Percentiles rank a stretch among this genome's conserved stretches.
These are phyloP conservation scores for Hypoxylon sp. DNA, from an alignment of 2,329 filamentous ascomycete genomes.

Conservation along the genomic window DNA sequence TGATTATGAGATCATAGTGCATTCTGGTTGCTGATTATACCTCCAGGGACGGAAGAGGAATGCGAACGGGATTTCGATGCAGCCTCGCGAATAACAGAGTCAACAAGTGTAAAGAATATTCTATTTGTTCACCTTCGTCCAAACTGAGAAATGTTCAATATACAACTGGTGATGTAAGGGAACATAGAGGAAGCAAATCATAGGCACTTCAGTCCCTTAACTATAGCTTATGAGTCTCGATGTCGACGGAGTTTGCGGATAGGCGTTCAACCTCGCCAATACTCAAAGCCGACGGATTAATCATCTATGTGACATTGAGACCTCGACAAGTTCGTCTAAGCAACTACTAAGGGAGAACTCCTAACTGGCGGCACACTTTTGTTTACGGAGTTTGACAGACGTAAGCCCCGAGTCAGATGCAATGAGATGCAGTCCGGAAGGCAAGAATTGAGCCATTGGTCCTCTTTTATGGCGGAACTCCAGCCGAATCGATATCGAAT, in stretches of 20 bases:
- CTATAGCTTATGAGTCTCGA: background rate
- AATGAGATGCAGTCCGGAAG: background rate
- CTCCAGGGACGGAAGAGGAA: background rate
- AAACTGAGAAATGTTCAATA: background rate
- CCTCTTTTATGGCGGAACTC: background rate
- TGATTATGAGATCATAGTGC: background rate
- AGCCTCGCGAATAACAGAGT: background rate
- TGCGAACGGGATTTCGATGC: background rate
- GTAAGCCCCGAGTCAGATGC: conserved; percentile 12
- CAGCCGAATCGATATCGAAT: background rate
- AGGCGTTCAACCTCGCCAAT: background rate
- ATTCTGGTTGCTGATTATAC: background rate
- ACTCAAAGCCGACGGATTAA: background rate
- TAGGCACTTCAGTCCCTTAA: background rate
- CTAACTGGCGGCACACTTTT: background rate
- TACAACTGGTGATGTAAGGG: too few species aligned
- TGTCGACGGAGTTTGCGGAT: background rate
- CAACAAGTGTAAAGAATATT: background rate
- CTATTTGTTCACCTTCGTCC: background rate
- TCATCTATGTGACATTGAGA: background rate
- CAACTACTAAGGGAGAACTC: background rate
- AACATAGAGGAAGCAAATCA: too few species aligned
- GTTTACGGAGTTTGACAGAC: background rate
- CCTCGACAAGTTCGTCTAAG: background rate
- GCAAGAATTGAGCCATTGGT: conserved; percentile 6